Percentiles rank a stretch among this genome's conserved stretches.
Conservation (phyloP, 2,329 filamentous ascomycete genomes). For the Beauveria sp. region DNA sequence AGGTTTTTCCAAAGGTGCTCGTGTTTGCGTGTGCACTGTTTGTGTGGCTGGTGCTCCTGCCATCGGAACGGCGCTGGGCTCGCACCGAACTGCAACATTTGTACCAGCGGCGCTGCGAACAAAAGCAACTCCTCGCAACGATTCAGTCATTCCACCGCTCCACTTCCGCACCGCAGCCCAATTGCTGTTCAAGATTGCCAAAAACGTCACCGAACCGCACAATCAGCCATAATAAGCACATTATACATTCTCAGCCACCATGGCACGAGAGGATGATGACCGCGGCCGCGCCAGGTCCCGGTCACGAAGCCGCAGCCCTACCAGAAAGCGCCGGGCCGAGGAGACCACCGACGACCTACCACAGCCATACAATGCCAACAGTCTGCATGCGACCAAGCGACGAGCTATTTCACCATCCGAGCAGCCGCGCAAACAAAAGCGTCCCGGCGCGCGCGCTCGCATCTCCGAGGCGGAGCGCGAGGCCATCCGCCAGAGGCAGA, state of each 20-base stretch:
- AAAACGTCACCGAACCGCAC: background rate
- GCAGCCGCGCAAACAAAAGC: slow-evolving; percentile 58
- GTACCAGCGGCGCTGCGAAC: background rate
- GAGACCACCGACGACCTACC: slow-evolving; percentile 38
- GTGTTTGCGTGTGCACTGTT: background rate
- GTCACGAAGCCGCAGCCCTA: slow-evolving; percentile 12
- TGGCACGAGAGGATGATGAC: slow-evolving; percentile 11
- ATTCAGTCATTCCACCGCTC: background rate
- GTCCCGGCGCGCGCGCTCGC: slow-evolving; percentile 58
- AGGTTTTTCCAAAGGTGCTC: too few species aligned
- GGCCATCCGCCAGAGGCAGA: slow-evolving; percentile 55
- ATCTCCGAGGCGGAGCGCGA: slow-evolving; percentile 62
- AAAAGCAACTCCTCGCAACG: background rate
- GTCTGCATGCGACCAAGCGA: slow-evolving; percentile 51
- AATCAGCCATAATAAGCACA: background rate
- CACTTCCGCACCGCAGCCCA: background rate
- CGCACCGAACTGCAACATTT: background rate
- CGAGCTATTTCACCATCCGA: slow-evolving; percentile 48
- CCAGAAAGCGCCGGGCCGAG: slow-evolving; percentile 24
- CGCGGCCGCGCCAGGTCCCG: background rate
- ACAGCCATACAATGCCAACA: slow-evolving; percentile 53
- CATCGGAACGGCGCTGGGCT: background rate
- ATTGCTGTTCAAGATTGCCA: background rate
- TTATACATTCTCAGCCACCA: background rate
- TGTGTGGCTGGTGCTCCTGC: background rate